These are phyloP conservation scores for Cryptococcus depauperatus DNA, from an alignment of 1,284 basidiomycete genomes.

Conservation along the genomic window DNA sequence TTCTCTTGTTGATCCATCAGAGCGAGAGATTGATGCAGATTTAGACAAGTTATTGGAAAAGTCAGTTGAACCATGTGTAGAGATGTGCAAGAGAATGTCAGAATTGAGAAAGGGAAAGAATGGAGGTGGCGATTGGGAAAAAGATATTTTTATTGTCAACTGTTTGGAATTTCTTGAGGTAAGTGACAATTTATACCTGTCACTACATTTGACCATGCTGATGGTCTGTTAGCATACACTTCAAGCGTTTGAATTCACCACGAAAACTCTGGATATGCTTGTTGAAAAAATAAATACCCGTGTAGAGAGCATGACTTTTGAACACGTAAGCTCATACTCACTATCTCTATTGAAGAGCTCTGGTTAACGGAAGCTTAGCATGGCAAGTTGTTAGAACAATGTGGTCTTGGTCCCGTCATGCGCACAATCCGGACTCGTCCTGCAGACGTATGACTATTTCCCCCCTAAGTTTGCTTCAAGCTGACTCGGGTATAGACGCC, in stretches of 20 bases:
- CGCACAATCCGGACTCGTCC: constrained; percentile 53
- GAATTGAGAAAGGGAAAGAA: constrained; percentile 53
- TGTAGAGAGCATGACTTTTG: constrained; percentile 60
- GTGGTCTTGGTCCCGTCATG: constrained; percentile 62
- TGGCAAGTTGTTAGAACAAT: constrained; percentile 60
- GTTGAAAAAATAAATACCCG: constrained; percentile 57
- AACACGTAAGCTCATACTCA: constrained; percentile 76
- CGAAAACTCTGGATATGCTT: constrained; percentile 54
- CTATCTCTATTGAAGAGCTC: background rate
- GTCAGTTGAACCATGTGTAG: constrained; percentile 71
- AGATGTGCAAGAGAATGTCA: constrained; percentile 62
- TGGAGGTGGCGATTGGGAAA: constrained; percentile 59
- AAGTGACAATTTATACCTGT: constrained; percentile 20
- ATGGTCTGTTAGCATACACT: constrained; percentile 54
- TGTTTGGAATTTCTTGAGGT: constrained; percentile 72
- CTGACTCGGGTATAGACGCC: constrained; percentile 50
- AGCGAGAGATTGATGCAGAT: constrained; percentile 44
- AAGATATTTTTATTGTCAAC: constrained; percentile 71
- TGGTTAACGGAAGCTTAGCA: constrained; percentile 50
- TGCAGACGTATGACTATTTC: constrained; percentile 49
- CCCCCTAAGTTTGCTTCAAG: background rate
- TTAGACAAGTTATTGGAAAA: constrained; percentile 67
- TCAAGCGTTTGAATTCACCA: constrained; percentile 65
- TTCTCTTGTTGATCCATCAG: constrained; percentile 53
- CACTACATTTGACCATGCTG: constrained; percentile 1